phyloP scores from a whole-genome alignment of 176 grass and related monocot genomes.

The Triticum monococcum region DNA sequence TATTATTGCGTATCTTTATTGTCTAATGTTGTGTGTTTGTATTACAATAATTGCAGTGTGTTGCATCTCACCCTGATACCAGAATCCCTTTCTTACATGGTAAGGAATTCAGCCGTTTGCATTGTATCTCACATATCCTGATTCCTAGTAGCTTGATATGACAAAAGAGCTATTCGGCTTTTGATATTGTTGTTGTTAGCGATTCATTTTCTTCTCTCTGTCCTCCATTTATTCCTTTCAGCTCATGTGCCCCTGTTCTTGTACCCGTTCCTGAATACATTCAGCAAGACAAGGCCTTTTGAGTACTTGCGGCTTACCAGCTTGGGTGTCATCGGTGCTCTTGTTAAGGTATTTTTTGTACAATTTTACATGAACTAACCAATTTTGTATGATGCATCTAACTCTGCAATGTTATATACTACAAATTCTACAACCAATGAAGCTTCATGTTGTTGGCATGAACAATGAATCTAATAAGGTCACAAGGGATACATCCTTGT shows the following conservation, averaged over 20 bases:
- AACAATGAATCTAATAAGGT: background rate
- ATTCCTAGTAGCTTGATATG: background rate
- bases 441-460: background rate
- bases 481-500: background rate
- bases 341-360: conserved; percentile 75
- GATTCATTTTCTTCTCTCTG: background rate
- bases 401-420: background rate
- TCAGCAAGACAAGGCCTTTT: conserved; percentile 93
- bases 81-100: conserved; percentile 94
- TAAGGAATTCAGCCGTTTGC: conserved; percentile 31
- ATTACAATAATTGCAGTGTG: conserved; percentile 58
- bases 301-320: conserved; percentile 96
- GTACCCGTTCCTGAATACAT: conserved; percentile 97
- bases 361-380: background rate
- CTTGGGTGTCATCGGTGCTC: conserved; percentile 93
- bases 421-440: background rate
- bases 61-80: conserved; percentile 92
- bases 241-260: conserved; percentile 92
- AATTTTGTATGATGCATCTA: background rate
- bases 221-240: conserved; percentile 40
- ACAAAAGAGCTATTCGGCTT: background rate
- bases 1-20: background rate
- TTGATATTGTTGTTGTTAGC: background rate
- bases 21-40: background rate
- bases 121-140: background rate